Base-by-base conservation (phyloP, 1,284 basidiomycete genomes). In the Cryptococcus floricola region DNA sequence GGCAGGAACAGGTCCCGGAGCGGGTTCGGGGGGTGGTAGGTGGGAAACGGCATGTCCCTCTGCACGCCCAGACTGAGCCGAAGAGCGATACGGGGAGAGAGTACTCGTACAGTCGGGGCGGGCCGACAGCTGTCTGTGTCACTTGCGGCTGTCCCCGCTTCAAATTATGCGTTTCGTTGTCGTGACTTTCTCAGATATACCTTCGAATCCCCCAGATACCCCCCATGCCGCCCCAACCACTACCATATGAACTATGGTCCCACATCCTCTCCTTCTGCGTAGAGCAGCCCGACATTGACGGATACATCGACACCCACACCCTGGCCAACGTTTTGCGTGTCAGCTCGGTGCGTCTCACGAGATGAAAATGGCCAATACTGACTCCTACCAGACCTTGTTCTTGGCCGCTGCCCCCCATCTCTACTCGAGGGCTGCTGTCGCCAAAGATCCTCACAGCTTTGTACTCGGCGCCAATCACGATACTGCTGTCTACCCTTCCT, bases 241-340 rank as follows among this genome's bases (percentile, higher is more conserved):
- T 41, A 6, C 16, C 43, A 16, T 16, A 34, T 18, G 48, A 49
- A 9, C 3, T 49, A 34, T 49, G 48, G 48, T 49, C 48, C 27
- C 48, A 49, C n/a, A 49, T 49, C 14, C 48, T 49, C 18, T 49
- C 48, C 9, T 49, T 34, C 28, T 49, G 48, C 48, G 28, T 49
- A 16, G 48, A 49, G 18, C 3, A 12, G 8, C 48, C 48, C 13
- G 18, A 25, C 3, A 49, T 6, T n/a, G n/a, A 16, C 27, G 34
- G n/a, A 23, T n/a, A 13, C 34, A n/a, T 16, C 18, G 48, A 16
- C 37, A 16, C 12, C 28, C 48, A n/a, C 6, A 49, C 48, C 18
- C 48, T 49, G 27, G 34, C 10, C 16, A 49, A 38, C n/a, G 48
- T 34, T 23, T 31, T 49, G 4, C 31, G 27, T 10, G 48, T 49